phyloP scores from a whole-genome alignment of 2,329 filamentous ascomycete species.

The Periconia macrospinosa region DNA sequence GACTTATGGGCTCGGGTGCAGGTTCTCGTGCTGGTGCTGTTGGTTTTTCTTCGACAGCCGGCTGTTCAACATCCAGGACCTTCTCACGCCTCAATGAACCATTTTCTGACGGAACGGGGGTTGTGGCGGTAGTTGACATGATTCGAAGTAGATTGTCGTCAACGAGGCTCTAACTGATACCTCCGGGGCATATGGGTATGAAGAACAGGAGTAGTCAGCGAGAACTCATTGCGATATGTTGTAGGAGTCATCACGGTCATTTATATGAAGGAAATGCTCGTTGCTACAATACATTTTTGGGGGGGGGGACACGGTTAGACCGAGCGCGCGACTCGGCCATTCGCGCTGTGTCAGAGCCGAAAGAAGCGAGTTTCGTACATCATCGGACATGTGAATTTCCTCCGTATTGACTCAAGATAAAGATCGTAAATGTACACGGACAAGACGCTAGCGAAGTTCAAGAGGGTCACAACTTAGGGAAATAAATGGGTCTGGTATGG shows the following conservation, averaged over 20 bases:
- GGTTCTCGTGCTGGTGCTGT: slow-evolving; percentile 1
- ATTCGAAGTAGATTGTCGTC: not conserved
- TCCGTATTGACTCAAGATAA: too few relatives aligned
- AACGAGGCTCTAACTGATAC: not conserved
- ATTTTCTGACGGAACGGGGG: not conserved
- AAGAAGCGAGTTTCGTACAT: not conserved
- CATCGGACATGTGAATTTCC: not conserved
- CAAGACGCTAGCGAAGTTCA: too few relatives aligned
- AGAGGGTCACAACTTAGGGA: too few relatives aligned
- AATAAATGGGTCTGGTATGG: too few relatives aligned
- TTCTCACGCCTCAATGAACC: not conserved
- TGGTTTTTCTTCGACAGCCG: slow-evolving; percentile 14
- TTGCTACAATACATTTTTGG: not conserved
- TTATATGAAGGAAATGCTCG: too few relatives aligned
- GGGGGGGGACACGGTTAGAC: too few relatives aligned
- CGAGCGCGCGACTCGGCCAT: not conserved
- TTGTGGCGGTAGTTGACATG: slow-evolving; percentile 1
- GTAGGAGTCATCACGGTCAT: too few relatives aligned
- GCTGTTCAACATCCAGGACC: slow-evolving; percentile 10
- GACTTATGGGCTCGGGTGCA: slow-evolving; percentile 16
- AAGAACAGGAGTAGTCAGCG: not conserved
- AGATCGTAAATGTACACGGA: too few relatives aligned
- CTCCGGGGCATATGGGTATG: too few relatives aligned
- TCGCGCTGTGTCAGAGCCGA: not conserved
- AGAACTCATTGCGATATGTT: not conserved